Evolutionary conservation across 2,329 filamentous ascomycete genomes (phyloP), one percentile per base, ranked within the genome.

Genomic region (Diaporthe batatas): DNA sequence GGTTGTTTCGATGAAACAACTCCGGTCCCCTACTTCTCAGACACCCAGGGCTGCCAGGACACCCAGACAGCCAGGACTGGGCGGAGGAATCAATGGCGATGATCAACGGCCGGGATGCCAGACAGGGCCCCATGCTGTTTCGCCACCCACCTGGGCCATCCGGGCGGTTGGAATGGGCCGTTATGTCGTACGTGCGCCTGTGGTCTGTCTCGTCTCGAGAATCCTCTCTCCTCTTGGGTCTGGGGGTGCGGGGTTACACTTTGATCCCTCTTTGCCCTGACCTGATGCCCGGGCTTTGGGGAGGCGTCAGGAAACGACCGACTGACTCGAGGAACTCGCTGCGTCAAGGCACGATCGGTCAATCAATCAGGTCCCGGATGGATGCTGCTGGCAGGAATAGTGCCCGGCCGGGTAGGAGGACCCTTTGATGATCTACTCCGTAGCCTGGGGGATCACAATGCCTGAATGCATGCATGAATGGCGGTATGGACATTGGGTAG

Each of bases 1-100:
- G 6, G 59, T 65, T 36, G 42, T 36, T 65, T 65, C 44, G 44
- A 65, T 65, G 59, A 65, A 65, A 65, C 59, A 36, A 3, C 44
- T 29, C 44, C 42, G 29, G 44, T 23, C 44, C 25, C 57, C 57
- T 42, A 42, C 57, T 16, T 11, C 59, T 44, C 21, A 65, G 21
- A 29, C 29, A 29, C 29, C n/a, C n/a, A n/a, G n/a, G n/a, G n/a
- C n/a, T n/a, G n/a, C n/a, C n/a, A n/a, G n/a, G n/a, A n/a, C n/a
- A n/a, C n/a, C n/a, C n/a, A n/a, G n/a, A n/a, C n/a, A n/a, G n/a
- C n/a, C n/a, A n/a, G n/a, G n/a, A 36, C 36, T 42, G 29, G 34
- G 11, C 44, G 44, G 36, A 65, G 59, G 42, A 65, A 51, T 32
- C 34, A 51, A 6, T 23, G 44, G 21, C 44, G 59, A 49, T 51